phyloP scores from a whole-genome alignment of 169 alveolate genomes.

The Eimeria brunetti region DNA sequence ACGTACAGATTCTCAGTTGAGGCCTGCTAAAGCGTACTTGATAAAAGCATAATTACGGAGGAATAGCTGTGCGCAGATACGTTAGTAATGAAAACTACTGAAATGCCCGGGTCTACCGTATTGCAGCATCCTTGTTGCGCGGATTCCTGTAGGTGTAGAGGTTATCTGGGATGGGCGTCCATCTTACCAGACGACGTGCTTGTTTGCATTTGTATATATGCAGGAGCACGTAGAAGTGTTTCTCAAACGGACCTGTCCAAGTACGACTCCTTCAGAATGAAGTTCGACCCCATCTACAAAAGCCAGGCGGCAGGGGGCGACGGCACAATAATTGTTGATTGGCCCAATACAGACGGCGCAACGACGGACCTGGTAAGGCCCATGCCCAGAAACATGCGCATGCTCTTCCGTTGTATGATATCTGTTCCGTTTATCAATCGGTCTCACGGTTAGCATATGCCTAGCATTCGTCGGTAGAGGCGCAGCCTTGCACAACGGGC shows the following conservation, averaged over 20 bases:
- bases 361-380: constrained; percentile 29
- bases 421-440: no score
- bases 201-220: background rate
- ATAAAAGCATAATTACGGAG: background rate
- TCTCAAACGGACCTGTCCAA: constrained; percentile 94
- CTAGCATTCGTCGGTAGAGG: background rate
- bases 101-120: background rate
- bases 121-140: background rate
- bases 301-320: constrained; percentile 92
- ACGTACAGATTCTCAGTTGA: background rate
- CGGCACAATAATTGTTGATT: constrained; percentile 76
- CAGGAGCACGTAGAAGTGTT: constrained; percentile 98
- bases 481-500: background rate
- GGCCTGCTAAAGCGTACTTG: background rate
- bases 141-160: background rate
- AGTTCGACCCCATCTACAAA: constrained; percentile 99
- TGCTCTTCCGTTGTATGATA: background rate
- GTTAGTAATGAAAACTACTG: background rate
- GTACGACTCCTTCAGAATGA: constrained; percentile 98
- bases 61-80: background rate
- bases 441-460: background rate
- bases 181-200: background rate
- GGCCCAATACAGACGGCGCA: constrained; percentile 80
- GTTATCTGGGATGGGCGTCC: background rate
- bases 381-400: background rate